Evolutionary conservation across 2,329 filamentous ascomycete species (phyloP), one percentile per base, ranked within the genome.

Genomic region (Neonectria punicea): DNA sequence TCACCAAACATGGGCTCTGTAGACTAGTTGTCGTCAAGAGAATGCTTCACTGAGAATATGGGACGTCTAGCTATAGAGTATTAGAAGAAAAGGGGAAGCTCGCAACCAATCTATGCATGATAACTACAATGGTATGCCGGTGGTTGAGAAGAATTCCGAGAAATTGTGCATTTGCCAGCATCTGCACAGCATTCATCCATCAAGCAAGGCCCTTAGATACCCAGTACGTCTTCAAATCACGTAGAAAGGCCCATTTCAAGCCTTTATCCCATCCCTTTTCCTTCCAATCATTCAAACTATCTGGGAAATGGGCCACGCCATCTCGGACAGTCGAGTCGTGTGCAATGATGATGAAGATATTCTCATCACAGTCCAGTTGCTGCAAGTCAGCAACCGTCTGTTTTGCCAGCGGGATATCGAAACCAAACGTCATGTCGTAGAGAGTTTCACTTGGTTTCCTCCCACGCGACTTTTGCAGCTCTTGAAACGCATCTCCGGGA

Each of bases 291-390:
- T 72, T 72, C 1, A 72, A 6, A 4, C 63, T 72, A 14, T 61
- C 9, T 0, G 70, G 70, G 4, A 72, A 72, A 39, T 72, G 70
- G 7, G 70, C 50, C n/a, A 72, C 70, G 2, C 70, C 70, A 58
- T 72, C 70, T 5, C 70, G 54, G 0, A 72, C 65, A 0, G 67
- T 72, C 5, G 70, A 72, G n/a, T 72, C 70, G 57, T 72, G 70
- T 0, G 70, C 63, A 10, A 72, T 53, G 16, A 72, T 43, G 14
- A 72, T 58, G 56, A 72, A 72, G 18, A 72, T 61, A 1, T 69
- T 44, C 20, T 72, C 60, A 36, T 72, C 49, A 2, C 70, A 72
- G 25, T 72, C 70, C 39, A 72, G 22, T 18, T 72, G 67, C 41
- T 70, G 70, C 1, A 72, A 28, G 7, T 70, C 62, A 1, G 34